phyloP scores from a whole-genome alignment of 2,329 filamentous ascomycete genomes.

The Aspergillus neoniger region DNA sequence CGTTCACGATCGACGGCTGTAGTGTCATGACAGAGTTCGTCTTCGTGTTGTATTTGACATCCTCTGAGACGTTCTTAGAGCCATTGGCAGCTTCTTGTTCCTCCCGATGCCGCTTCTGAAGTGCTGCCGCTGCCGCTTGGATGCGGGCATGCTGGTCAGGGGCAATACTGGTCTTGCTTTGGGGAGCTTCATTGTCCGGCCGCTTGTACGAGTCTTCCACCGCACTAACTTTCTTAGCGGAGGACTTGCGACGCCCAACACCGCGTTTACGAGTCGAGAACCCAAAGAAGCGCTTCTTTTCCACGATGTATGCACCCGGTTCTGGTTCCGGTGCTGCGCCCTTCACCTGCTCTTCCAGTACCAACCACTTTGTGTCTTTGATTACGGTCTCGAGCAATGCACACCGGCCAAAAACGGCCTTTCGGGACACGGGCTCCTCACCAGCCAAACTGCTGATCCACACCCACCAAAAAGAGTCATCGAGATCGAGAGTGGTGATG shows the following conservation, averaged over 20 bases:
- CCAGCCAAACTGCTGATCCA: conserved; percentile 96
- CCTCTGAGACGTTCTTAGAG: conserved; percentile 55
- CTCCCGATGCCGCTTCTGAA: conserved; percentile 70
- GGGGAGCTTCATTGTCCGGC: conserved; percentile 51
- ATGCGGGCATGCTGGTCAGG: conserved; percentile 92
- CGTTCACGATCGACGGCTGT: conserved; percentile 78
- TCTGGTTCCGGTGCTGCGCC: conserved; percentile 84
- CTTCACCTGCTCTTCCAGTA: conserved; percentile 95
- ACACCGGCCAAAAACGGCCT: conserved; percentile 91
- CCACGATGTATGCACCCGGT: conserved; percentile 84
- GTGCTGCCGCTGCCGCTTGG: conserved; percentile 81
- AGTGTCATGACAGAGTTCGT: conserved; percentile 89
- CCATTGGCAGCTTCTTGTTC: conserved; percentile 52
- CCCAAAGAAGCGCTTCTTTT: conserved; percentile 93
- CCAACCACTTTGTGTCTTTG: conserved; percentile 78
- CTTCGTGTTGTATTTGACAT: conserved; percentile 64
- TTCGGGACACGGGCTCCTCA: conserved; percentile 82
- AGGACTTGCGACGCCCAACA: conserved; percentile 69
- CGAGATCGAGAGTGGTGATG: conserved; percentile 80
- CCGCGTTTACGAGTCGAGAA: conserved; percentile 71
- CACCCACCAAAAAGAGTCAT: conserved; percentile 99
- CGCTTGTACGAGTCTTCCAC: conserved; percentile 56
- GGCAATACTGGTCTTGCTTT: conserved; percentile 80
- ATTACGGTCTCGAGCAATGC: conserved; percentile 89
- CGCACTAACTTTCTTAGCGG: conserved; percentile 59